Evolutionary conservation across 2,329 filamentous ascomycete genomes (phyloP), one percentile per base, ranked within the genome.

Genomic region (Pseudogymnoascus sp.): DNA sequence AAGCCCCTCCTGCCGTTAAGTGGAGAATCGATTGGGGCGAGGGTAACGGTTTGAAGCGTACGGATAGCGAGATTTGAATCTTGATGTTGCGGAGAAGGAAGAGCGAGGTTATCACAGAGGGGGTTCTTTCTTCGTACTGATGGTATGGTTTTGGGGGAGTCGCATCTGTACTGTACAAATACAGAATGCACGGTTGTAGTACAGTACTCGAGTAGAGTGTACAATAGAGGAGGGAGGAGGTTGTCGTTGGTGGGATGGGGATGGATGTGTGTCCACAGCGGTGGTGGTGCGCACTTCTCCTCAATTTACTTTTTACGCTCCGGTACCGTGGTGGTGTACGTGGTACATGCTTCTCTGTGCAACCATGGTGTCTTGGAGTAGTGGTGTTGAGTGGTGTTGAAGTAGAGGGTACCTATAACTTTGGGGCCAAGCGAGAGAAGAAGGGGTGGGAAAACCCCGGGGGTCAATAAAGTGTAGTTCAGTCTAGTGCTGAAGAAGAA

Each of bases 401-500:
- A 7, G 49, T 55, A 55, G 16, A 33, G 5, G 28, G 49, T 55
- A 55, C 49, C 16, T 55, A 5, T 19, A 33, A n/a, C 8, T 55
- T 19, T 33, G 12, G 45, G 12, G 45, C 14, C 45, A 55, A 55
- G 45, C 45, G 45, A 55, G 25, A 11, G 23, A 14, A 11, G 23
- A 9, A 30, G 23, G 23, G 42, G n/a, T 6, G 45, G 25, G 14
- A 4, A 52, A 52, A 52, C 42, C 23, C 14, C 42, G 42, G 42
- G 42, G 42, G 14, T 30, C 30, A 28, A 49, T 28, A 25, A 16
- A 23, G 25, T 25, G 14, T 14, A 49, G 42, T 25, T 49, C 22
- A 49, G 42, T 49, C 42, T 49, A 49, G 42, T 52, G 42, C 42
- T 52, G 42, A 52, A 52, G 42, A 52, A 52, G 42, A 52, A 30